Percentiles rank a stretch among this genome's conserved stretches.
Evolutionary conservation across 306 rosid genomes (phyloP).

Genomic region (Phaseolus lunatus): DNA sequence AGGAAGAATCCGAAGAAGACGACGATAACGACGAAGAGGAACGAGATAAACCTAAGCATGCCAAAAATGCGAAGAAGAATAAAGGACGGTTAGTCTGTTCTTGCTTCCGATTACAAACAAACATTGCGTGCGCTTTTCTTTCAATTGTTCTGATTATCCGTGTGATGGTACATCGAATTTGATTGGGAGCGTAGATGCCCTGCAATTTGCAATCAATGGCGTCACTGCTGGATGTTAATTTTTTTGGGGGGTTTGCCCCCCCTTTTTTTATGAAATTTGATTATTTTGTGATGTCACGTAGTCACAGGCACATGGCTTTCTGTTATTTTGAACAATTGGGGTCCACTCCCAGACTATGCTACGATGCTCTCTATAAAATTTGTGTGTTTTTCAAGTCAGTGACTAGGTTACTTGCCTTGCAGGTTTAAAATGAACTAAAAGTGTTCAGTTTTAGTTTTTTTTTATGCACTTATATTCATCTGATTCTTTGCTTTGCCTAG

Average conservation of each 20-base stretch:
- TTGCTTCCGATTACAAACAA: not conserved
- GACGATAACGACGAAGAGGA: conserved; percentile 37
- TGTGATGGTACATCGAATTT: conserved; percentile 9
- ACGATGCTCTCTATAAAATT: conserved; percentile 31
- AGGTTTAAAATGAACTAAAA: conserved; percentile 50
- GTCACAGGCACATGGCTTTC: conserved; percentile 41
- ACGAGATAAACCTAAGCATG: conserved; percentile 38
- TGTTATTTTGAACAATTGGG: conserved; percentile 40
- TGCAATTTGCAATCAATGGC: conserved; percentile 42
- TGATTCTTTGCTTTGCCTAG: conserved; percentile 51
- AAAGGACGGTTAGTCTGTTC: conserved; percentile 59
- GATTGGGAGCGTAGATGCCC: conserved; percentile 28
- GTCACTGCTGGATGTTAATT: conserved; percentile 14
- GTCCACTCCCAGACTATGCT: conserved; percentile 36
- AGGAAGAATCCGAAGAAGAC: conserved; percentile 40
- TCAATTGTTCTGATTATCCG: conserved; percentile 20
- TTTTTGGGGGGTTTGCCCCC: not conserved
- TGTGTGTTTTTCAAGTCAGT: conserved; percentile 56
- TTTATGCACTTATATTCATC: conserved; percentile 42
- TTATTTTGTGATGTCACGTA: conserved; percentile 33
- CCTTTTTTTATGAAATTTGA: not conserved
- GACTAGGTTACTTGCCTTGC: conserved; percentile 54
- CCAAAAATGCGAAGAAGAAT: conserved; percentile 49
- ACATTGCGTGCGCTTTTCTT: conserved; percentile 25
- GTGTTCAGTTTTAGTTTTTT: conserved; percentile 43